Evolutionary conservation across 192 early-diverging fungal species (phyloP).

Genomic region (Gryganskiella cystojenkinii): DNA sequence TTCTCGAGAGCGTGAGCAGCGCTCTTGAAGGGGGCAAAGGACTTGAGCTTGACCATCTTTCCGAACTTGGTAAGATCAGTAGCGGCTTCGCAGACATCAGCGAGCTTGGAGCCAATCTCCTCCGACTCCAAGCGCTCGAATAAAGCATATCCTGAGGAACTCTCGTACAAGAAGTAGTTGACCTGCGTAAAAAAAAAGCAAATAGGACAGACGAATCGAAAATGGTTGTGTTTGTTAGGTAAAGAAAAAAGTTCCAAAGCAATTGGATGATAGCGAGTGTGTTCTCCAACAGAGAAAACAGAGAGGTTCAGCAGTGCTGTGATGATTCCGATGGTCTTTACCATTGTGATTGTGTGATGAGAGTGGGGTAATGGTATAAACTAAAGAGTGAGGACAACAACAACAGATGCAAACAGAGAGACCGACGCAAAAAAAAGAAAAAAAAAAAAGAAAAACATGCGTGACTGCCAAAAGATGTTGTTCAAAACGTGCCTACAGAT

Average conservation of each 20-base stretch:
- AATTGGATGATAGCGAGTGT: too few relatives aligned
- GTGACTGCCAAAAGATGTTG: neutral
- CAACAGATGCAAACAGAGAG: neutral
- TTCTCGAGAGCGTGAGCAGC: constrained; percentile 98
- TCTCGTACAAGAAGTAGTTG: constrained; percentile 89
- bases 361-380: neutral
- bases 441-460: neutral
- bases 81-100: constrained; percentile 84
- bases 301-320: constrained; percentile 4
- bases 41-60: constrained; percentile 91
- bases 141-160: constrained; percentile 95
- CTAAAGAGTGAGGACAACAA: neutral
- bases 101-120: constrained; percentile 95
- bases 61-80: constrained; percentile 90
- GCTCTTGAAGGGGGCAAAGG: constrained; percentile 97
- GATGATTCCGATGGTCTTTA: neutral
- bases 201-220: neutral
- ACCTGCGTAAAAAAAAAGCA: constrained; percentile 32
- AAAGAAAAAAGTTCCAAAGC: too few relatives aligned
- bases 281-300: too few relatives aligned
- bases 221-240: neutral
- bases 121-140: constrained; percentile 95
- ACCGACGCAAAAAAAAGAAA: neutral
- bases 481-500: neutral
- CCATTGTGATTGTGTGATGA: neutral